Base-by-base conservation (phyloP, 1,284 basidiomycete species). In the Kwoniella shivajii region DNA sequence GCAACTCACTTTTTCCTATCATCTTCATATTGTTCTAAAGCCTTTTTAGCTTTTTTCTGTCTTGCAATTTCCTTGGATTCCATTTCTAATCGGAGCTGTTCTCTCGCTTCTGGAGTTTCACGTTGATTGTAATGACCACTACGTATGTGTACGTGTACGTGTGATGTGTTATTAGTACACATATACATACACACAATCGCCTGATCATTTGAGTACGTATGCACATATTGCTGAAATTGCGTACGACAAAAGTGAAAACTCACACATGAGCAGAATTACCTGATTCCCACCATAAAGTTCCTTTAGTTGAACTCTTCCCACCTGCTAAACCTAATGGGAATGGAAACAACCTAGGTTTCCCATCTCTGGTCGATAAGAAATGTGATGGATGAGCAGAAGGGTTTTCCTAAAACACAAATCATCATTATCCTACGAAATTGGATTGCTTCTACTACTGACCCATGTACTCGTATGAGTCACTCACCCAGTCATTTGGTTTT, bases 291-390 rank as follows among this genome's bases (percentile, higher is more conserved):
- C 71, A 73, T 9, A 73, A 44, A 36, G 68, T 67, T 13, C 61
- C 61, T 31, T 64, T 67, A 11, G 58, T 50, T 10, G 39, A 41
- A 36, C 37, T 16, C 22, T 45, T 29, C 0, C 59, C 63, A 0
- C 68, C 71, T 14, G 71, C 71, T 50, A 66, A 64, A n/a, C 71
- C 71, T 2, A 73, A 57, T 6, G 71, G 71, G 47, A 73, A 73
- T 1, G 71, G 69, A 37, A 70, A 73, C 29, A 73, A 43, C 13
- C 71, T 31, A 6, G 71, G 71, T 54, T 70, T 71, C 18, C 63
- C 69, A 45, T 73, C 68, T 42, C 59, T 52, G 4, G 69, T 70
- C n/a, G 69, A 70, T 11, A 73, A 50, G 43, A 72, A 73, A 20
- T 64, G 63, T 7, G 65, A 67, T 1, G 71, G 71, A 42, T 73